A percentile compares a stretch with the other conserved stretches of the same genome.
These are phyloP conservation scores for Dendrobium nobile DNA, from an alignment of 106 monocot genomes.

Conservation along the genomic window DNA sequence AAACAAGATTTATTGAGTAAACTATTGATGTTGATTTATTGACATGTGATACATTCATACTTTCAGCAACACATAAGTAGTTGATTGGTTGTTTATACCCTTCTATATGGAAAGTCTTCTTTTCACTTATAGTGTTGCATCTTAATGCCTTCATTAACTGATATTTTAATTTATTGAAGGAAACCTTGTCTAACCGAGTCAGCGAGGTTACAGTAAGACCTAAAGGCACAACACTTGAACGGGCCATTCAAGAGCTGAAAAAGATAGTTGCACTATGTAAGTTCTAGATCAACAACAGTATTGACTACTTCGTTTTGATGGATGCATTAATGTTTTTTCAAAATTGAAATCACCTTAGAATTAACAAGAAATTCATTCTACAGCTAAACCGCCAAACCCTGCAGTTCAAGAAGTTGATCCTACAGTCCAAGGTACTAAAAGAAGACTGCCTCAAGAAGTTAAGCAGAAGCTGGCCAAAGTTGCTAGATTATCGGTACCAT, in stretches of 20 bases:
- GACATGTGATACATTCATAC: background rate
- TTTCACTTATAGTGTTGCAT: background rate
- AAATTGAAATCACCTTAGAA: background rate
- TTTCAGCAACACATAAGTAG: background rate
- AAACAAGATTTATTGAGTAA: background rate
- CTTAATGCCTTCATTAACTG: background rate
- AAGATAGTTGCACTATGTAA: slow-evolving; percentile 82
- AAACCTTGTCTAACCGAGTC: slow-evolving; percentile 22
- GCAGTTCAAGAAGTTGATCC: slow-evolving; percentile 55
- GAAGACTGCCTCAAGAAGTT: slow-evolving; percentile 85
- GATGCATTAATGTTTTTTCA: background rate
- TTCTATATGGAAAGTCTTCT: background rate
- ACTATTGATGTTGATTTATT: background rate
- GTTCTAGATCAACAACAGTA: slow-evolving; percentile 6
- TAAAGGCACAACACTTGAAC: slow-evolving; percentile 76
- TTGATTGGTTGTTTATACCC: background rate
- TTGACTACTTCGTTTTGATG: background rate
- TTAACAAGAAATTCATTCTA: slow-evolving; percentile 17
- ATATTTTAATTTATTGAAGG: slow-evolving; percentile 17
- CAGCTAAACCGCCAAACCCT: slow-evolving; percentile 68
- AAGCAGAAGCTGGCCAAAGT: slow-evolving; percentile 96
- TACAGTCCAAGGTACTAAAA: slow-evolving; percentile 55
- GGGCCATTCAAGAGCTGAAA: slow-evolving; percentile 86
- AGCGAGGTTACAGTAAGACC: slow-evolving; percentile 59
- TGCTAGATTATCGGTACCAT: slow-evolving; percentile 88